phyloP scores from a whole-genome alignment of 345 rosid genomes.

The Rubroshorea leprosula region DNA sequence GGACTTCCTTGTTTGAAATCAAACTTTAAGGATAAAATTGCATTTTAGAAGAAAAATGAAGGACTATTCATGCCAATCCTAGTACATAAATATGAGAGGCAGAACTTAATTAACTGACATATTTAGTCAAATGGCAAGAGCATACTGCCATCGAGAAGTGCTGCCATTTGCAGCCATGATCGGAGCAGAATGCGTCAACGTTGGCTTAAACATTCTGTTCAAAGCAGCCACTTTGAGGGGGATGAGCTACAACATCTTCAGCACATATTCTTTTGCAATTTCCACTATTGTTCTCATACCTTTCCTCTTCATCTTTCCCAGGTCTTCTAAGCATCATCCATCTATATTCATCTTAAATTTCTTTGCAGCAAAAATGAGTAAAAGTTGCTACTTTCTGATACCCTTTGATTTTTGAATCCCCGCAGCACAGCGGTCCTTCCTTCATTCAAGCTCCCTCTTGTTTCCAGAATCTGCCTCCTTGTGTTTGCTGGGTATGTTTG shows the following conservation, averaged over 20 bases:
- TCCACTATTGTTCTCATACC: constrained; percentile 84
- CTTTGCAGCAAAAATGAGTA: not conserved
- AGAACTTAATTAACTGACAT: too few species aligned
- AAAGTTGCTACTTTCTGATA: not conserved
- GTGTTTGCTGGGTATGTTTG: constrained; percentile 21
- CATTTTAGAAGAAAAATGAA: too few species aligned
- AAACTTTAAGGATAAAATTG: too few species aligned
- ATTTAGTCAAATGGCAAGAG: constrained; percentile 1
- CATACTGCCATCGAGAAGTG: constrained; percentile 38
- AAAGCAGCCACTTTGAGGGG: constrained; percentile 75
- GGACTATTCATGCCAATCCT: too few species aligned
- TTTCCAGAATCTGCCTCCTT: constrained; percentile 25
- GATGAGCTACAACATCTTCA: constrained; percentile 64
- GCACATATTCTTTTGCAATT: constrained; percentile 64
- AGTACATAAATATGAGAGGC: too few species aligned
- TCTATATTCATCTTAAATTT: not conserved
- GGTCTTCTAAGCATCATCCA: not conserved
- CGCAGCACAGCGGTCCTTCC: constrained; percentile 16
- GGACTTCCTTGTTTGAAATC: too few species aligned
- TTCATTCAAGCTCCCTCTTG: constrained; percentile 9
- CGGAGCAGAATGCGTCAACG: constrained; percentile 53
- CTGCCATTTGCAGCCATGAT: constrained; percentile 60
- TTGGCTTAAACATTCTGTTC: constrained; percentile 66
- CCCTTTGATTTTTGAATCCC: not conserved
- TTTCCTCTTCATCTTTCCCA: constrained; percentile 33